A percentile compares a stretch with the other conserved stretches of the same genome.
These are phyloP conservation scores for Zymoseptoria brevis DNA, from an alignment of 2,329 filamentous ascomycete genomes.

Conservation along the genomic window DNA sequence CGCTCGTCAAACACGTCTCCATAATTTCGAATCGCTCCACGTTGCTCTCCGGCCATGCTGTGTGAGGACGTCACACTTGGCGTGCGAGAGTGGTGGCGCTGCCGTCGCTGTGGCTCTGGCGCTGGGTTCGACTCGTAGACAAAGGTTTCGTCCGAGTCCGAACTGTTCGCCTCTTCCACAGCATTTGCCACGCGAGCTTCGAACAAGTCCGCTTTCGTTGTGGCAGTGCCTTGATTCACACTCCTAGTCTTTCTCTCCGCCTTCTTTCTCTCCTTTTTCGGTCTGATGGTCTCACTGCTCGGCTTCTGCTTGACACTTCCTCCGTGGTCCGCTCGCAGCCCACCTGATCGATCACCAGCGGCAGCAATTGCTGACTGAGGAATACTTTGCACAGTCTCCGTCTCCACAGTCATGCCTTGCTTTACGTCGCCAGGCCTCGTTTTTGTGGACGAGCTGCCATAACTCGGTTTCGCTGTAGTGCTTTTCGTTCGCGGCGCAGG, in stretches of 20 bases:
- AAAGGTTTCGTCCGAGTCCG: conserved; percentile 96
- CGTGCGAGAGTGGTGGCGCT: conserved; percentile 85
- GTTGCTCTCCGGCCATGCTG: conserved; percentile 57
- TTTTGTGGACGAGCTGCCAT: conserved; percentile 55
- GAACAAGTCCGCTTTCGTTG: conserved; percentile 95
- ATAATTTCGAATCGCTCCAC: conserved; percentile 53
- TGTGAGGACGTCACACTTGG: conserved; percentile 79
- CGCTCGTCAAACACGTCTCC: conserved; percentile 57
- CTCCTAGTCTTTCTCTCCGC: conserved; percentile 63
- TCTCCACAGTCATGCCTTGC: conserved; percentile 94
- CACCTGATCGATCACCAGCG: conserved; percentile 46
- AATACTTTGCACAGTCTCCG: conserved; percentile 86
- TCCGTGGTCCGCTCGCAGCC: conserved; percentile 55
- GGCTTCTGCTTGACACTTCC: conserved; percentile 77
- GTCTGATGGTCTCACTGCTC: conserved; percentile 91
- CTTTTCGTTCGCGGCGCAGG: conserved; percentile 12
- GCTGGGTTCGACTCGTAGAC: conserved; percentile 93
- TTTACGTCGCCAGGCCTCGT: conserved; percentile 65
- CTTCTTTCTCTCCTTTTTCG: conserved; percentile 88
- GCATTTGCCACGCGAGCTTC: conserved; percentile 94
- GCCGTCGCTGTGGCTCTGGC: conserved; percentile 51
- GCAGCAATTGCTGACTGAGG: conserved; percentile 68
- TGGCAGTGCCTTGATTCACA: conserved; percentile 66
- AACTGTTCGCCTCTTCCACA: conserved; percentile 91
- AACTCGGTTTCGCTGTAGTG: conserved; percentile 57